Conservation (phyloP, 495 filamentous ascomycete genomes). For the Hypoxylon cercidicola region DNA sequence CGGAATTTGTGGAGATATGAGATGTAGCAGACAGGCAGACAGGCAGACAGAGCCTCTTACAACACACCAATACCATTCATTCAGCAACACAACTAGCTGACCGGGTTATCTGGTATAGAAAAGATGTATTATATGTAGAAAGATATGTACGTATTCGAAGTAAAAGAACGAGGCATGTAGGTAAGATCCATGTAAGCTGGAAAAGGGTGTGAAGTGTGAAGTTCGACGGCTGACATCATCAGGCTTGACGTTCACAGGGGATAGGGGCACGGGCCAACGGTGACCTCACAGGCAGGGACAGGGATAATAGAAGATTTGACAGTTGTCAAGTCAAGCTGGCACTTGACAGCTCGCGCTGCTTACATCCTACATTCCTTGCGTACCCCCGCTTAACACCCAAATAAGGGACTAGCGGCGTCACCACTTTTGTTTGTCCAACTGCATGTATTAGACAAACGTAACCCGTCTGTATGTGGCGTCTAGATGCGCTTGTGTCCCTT, state of each 20-base stretch:
- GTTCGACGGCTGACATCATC: conserved; percentile 41
- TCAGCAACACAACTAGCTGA: too few species aligned
- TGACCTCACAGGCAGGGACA: not conserved
- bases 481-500: conserved; percentile 15
- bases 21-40: conserved; percentile 14
- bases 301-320: not conserved
- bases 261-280: conserved; percentile 24
- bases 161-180: not conserved
- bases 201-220: conserved; percentile 7
- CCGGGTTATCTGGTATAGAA: too few species aligned
- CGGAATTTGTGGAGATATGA: conserved; percentile 22
- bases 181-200: not conserved
- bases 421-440: conserved; percentile 10
- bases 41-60: conserved; percentile 26
- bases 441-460: not conserved
- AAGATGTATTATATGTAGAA: too few species aligned
- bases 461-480: conserved; percentile 4
- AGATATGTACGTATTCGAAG: conserved; percentile 2
- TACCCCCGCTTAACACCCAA: too few species aligned
- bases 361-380: too few species aligned
- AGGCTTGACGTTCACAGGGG: conserved; percentile 9
- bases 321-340: not conserved
- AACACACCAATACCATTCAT: not conserved
- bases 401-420: not conserved
- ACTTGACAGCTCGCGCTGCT: not conserved